These are phyloP conservation scores for Mycena maculata DNA, from an alignment of 768 basidiomycete genomes.

Conservation along the genomic window DNA sequence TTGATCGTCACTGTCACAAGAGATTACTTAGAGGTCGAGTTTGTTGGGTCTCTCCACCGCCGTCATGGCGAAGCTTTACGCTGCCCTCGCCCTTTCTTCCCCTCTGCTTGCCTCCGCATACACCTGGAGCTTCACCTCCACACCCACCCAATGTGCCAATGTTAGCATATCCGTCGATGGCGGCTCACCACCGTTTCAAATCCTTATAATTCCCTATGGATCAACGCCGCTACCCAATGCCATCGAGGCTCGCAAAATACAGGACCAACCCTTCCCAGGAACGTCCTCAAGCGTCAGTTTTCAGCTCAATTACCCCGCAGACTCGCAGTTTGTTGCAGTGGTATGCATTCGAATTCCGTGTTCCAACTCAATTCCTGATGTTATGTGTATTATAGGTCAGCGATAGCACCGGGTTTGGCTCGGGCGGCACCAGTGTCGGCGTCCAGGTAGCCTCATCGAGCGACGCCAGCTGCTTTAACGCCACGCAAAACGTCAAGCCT, in stretches of 20 bases:
- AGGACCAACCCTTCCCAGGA: constrained; percentile 62
- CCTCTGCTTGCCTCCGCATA: constrained; percentile 51
- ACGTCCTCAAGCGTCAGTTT: constrained; percentile 16
- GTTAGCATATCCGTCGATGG: constrained; percentile 67
- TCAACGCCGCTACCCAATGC: constrained; percentile 69
- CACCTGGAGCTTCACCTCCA: constrained; percentile 56
- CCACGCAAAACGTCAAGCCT: constrained; percentile 58
- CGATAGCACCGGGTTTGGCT: constrained; percentile 70
- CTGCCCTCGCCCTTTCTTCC: constrained; percentile 39
- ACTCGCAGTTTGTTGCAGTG: constrained; percentile 81
- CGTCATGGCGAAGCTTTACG: constrained; percentile 23
- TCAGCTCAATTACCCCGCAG: constrained; percentile 34
- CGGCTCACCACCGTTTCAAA: constrained; percentile 74
- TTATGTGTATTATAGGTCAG: constrained; percentile 62
- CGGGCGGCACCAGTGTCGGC: constrained; percentile 80
- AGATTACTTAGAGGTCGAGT: no score
- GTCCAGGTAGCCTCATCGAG: constrained; percentile 63
- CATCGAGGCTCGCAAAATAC: constrained; percentile 64
- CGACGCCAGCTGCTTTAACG: constrained; percentile 71
- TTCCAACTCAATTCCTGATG: no score
- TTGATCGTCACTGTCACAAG: no score
- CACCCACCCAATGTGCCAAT: constrained; percentile 75
- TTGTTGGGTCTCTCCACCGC: constrained; percentile 18
- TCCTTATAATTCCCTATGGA: constrained; percentile 77
- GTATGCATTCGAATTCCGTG: no score